Percentiles rank a stretch among this genome's conserved stretches.
phyloP scores from a whole-genome alignment of 139 green algal genomes.

The Closterium sp. region DNA sequence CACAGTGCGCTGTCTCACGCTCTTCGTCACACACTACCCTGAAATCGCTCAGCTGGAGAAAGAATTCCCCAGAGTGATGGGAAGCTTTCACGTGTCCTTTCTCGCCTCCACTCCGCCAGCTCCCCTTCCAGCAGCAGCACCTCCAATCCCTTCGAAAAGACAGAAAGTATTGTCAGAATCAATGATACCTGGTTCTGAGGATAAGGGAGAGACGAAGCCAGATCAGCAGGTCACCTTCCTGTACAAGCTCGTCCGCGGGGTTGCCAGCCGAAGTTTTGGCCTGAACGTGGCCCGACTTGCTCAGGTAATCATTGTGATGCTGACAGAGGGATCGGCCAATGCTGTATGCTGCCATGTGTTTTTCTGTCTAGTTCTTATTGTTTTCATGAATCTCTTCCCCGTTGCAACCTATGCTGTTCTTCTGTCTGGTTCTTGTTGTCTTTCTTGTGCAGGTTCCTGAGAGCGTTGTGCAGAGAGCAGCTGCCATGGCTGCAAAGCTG shows the following conservation, averaged over 20 bases:
- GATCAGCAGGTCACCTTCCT: constrained; percentile 73
- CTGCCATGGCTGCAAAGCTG: constrained; percentile 12
- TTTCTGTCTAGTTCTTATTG: neutral
- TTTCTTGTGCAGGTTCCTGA: constrained; percentile 18
- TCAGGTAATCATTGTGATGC: constrained; percentile 51
- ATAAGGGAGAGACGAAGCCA: neutral
- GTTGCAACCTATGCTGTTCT: too few relatives aligned
- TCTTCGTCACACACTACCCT: constrained; percentile 81
- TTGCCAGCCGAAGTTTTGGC: constrained; percentile 77
- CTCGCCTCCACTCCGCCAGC: constrained; percentile 19
- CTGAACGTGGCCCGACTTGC: constrained; percentile 86
- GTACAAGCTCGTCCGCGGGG: constrained; percentile 74
- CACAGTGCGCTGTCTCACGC: constrained; percentile 53
- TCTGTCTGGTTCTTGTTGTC: neutral
- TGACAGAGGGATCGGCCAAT: too few relatives aligned
- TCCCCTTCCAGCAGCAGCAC: neutral
- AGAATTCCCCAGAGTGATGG: constrained; percentile 26
- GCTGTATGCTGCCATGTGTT: too few relatives aligned
- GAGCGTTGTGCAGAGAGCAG: constrained; percentile 1
- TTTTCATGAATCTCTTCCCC: neutral
- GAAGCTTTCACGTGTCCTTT: constrained; percentile 40
- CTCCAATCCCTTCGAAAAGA: neutral
- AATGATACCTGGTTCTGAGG: neutral
- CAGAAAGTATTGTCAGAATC: neutral
- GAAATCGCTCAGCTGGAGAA: constrained; percentile 33